Conservation (phyloP, 768 basidiomycete genomes). For the Lentinula aciculospora region DNA sequence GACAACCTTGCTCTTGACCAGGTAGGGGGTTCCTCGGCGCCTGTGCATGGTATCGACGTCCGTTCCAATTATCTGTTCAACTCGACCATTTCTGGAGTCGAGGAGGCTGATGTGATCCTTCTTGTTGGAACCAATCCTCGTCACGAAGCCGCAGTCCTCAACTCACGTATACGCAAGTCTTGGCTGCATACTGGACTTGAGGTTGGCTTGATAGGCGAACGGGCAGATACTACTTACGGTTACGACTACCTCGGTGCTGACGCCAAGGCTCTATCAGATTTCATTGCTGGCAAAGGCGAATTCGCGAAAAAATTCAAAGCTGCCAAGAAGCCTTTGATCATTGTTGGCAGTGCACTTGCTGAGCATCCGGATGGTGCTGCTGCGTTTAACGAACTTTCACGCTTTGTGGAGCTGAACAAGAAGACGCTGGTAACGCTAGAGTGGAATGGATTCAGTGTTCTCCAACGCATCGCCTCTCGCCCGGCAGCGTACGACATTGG, state of each 20-base stretch:
- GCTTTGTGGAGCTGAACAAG: conserved; percentile 78
- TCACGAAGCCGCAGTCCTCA: conserved; percentile 95
- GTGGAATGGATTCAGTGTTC: conserved; percentile 93
- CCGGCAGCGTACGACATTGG: conserved; percentile 94
- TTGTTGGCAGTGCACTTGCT: conserved; percentile 81
- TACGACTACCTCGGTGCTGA: conserved; percentile 87
- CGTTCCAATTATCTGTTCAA: conserved; percentile 98
- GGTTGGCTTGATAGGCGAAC: conserved; percentile 85
- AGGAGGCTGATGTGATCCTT: conserved; percentile 87
- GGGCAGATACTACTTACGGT: conserved; percentile 87
- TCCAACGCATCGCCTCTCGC: conserved; percentile 91
- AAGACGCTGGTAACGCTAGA: conserved; percentile 72
- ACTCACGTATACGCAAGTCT: conserved; percentile 93
- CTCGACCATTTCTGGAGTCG: conserved; percentile 83
- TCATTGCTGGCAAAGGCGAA: conserved; percentile 68
- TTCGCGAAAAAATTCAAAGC: conserved; percentile 85
- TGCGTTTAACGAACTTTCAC: conserved; percentile 70
- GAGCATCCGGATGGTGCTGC: conserved; percentile 84
- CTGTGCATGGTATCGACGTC: conserved; percentile 80
- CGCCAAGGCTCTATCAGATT: conserved; percentile 68
- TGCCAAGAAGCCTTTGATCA: conserved; percentile 88
- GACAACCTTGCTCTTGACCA: conserved; percentile 89
- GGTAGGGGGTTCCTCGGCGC: conserved; percentile 55
- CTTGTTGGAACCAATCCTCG: conserved; percentile 95
- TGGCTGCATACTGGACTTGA: conserved; percentile 88